phyloP scores from a whole-genome alignment of 345 rosid species.

The Rubroshorea leprosula region DNA sequence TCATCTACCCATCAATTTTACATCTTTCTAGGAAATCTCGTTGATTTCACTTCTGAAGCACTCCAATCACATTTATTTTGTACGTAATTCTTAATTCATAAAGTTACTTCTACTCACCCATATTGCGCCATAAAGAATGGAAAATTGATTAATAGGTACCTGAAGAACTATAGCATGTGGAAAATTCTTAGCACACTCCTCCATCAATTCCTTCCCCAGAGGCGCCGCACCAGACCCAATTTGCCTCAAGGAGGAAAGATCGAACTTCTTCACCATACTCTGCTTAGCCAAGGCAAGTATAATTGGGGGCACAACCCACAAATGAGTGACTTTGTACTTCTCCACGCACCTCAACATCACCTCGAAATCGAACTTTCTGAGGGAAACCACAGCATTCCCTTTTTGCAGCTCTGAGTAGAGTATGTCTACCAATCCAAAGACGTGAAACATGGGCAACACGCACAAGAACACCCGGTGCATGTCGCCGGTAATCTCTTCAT shows the following conservation, averaged over 20 bases:
- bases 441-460: constrained; percentile 86
- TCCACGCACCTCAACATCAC: constrained; percentile 41
- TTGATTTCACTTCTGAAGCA: too few species aligned
- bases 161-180: constrained; percentile 49
- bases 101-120: too few species aligned
- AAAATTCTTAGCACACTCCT: constrained; percentile 58
- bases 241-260: constrained; percentile 59
- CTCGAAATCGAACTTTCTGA: constrained; percentile 67
- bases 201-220: constrained; percentile 82
- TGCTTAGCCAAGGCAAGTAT: constrained; percentile 79
- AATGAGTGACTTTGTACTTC: constrained; percentile 55
- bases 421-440: constrained; percentile 61
- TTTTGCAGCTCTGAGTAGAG: constrained; percentile 46
- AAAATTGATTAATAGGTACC: constrained; percentile 43
- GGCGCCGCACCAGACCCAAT: constrained; percentile 91
- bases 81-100: too few species aligned
- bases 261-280: constrained; percentile 44
- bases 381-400: constrained; percentile 55
- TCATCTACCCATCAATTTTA: too few species aligned
- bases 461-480: constrained; percentile 46
- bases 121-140: too few species aligned
- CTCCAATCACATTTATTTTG: too few species aligned
- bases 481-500: constrained; percentile 55
- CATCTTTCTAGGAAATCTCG: too few species aligned
- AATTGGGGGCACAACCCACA: constrained; percentile 89